Evolutionary conservation across 2,329 filamentous ascomycete species (phyloP).

Genomic region (Paraphoma sp.): DNA sequence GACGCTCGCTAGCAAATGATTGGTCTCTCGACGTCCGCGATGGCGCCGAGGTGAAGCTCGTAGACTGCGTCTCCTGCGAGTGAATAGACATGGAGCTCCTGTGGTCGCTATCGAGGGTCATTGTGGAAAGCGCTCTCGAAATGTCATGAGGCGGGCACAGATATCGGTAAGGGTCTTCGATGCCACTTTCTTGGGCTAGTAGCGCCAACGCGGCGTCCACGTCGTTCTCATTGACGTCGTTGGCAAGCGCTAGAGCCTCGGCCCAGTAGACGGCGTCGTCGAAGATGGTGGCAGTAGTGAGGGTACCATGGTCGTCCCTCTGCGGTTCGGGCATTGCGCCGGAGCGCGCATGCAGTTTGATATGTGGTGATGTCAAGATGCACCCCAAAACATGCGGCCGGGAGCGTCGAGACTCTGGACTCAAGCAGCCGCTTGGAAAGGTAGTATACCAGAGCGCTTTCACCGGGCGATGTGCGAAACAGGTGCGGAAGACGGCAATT

Average conservation of each 20-base stretch:
- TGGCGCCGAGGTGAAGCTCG: conserved; percentile 40
- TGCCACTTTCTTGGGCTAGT: conserved; percentile 37
- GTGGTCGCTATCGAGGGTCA: conserved; percentile 39
- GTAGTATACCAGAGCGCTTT: not conserved
- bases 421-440: not conserved
- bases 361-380: conserved; percentile 30
- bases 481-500: not conserved
- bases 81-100: conserved; percentile 43
- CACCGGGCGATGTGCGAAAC: not conserved
- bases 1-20: conserved; percentile 21
- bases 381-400: conserved; percentile 23
- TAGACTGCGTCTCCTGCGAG: conserved; percentile 45
- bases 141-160: conserved; percentile 30
- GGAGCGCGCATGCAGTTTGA: conserved; percentile 37
- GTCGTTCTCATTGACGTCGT: conserved; percentile 38
- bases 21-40: conserved; percentile 43
- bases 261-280: conserved; percentile 40
- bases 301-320: conserved; percentile 29
- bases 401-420: conserved; percentile 13
- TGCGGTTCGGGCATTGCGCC: conserved; percentile 39
- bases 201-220: conserved; percentile 37
- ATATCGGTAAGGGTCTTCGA: conserved; percentile 42
- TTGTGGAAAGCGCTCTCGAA: conserved; percentile 37
- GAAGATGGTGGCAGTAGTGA: conserved; percentile 41
- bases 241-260: conserved; percentile 38